Base-by-base conservation (phyloP, 2,329 filamentous ascomycete species). In the Monosporascus sp. region DNA sequence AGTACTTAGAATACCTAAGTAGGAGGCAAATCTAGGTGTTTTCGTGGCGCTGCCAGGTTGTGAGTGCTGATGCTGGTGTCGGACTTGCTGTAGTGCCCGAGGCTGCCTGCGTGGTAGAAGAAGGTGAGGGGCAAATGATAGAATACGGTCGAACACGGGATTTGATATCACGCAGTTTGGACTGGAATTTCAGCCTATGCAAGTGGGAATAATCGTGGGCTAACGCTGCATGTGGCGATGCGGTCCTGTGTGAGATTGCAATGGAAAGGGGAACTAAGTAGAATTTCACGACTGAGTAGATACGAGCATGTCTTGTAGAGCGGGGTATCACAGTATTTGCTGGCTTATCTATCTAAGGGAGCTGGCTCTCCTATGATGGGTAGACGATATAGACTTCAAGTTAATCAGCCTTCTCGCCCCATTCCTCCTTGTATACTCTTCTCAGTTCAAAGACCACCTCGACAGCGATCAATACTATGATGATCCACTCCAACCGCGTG, bases 381-480 rank as follows among this genome's bases (percentile, higher is more conserved):
- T 15, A 42, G 39, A 20, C n/a, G 4, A 24, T 11, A 24, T 42
- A 42, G 11, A 24, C 5, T 24, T 46, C 24, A 25, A 4, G 22
- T 24, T n/a, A 25, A n/a, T 44, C 41, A 5, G 42, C 42, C 42
- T 24, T 25, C 48, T 62, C 59, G 24, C 50, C 57, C 34, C 62
- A 47, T 3, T 62, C 57, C 54, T 66, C 64, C 17, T 53, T 59
- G 49, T 64, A 66, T 6, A 66, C 63, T 51, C 64, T 62, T 52
- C 64, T 61, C 56, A 97, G 76, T 70, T 96, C 93, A 68, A 97
- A 94, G 11, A 86, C 77, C 15, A 97, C 92, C 72, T 99, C 94
- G 36, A 97, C 88, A 1, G 89, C 84, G 66, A 99, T 99, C 51
- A 99, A 80, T 2, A 89, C 77, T 63, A 99, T 97, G 68, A 99